Evolutionary conservation across 148 eudicot genomes (phyloP).

Genomic region (Dianthus caryophyllus): DNA sequence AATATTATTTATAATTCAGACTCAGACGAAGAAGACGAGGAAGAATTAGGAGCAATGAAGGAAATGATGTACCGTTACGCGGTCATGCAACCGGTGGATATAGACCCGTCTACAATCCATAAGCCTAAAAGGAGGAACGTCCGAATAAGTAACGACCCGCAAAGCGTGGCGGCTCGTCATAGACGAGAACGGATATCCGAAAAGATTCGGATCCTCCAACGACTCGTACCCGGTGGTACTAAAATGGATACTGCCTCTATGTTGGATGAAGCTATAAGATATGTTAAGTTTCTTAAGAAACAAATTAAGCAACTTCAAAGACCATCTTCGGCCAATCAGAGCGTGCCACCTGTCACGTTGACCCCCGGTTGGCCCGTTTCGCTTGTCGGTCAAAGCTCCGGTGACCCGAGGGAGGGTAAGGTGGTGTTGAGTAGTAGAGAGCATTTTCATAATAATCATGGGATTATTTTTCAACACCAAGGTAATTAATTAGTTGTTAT

Average conservation of each 20-base stretch:
- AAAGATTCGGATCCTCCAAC: conserved; percentile 71
- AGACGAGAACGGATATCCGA: conserved; percentile 80
- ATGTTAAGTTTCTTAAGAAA: conserved; percentile 79
- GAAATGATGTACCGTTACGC: conserved; percentile 98
- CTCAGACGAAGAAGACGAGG: conserved; percentile 33
- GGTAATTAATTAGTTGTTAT: too few relatives aligned
- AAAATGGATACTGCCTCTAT: conserved; percentile 96
- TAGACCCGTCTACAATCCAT: conserved; percentile 72
- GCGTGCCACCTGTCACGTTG: conserved; percentile 8
- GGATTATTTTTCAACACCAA: conserved; percentile 23
- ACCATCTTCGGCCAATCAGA: conserved; percentile 13
- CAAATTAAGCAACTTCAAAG: conserved; percentile 61
- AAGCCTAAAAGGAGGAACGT: conserved; percentile 75
- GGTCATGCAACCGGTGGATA: conserved; percentile 91
- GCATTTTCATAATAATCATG: conserved; percentile 6
- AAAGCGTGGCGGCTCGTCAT: conserved; percentile 82
- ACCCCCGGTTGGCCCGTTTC: background rate
- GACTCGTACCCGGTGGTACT: conserved; percentile 87
- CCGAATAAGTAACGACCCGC: conserved; percentile 79
- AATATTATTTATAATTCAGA: conserved; percentile 25
- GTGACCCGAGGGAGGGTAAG: conserved; percentile 1
- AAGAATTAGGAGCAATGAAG: conserved; percentile 79
- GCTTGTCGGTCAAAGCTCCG: conserved; percentile 10
- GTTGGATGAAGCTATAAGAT: conserved; percentile 86
- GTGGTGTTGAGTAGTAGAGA: conserved; percentile 15